These are phyloP conservation scores for Ogataea hybrid DNA, from an alignment of 1,139 yeast genomes.

Conservation along the genomic window DNA sequence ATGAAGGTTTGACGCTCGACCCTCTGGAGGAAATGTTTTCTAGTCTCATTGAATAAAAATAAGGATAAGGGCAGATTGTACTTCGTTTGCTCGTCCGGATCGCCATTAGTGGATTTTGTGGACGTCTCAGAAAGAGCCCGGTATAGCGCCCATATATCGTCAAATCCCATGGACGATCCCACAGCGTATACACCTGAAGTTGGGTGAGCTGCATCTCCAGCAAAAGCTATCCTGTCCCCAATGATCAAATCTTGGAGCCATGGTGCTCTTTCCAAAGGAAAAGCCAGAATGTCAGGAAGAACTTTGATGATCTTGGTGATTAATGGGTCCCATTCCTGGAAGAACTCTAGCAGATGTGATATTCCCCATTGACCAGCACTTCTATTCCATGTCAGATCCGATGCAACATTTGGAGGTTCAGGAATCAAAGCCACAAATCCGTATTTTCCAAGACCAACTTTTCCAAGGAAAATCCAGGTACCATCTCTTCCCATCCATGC, in stretches of 20 bases:
- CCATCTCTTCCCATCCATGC: slow-evolving; percentile 14
- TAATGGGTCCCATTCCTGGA: not conserved
- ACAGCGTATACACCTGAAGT: slow-evolving; percentile 14
- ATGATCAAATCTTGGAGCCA: slow-evolving; percentile 15
- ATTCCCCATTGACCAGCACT: not conserved
- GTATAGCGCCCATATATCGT: too few relatives aligned
- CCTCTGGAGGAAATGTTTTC: slow-evolving; percentile 16
- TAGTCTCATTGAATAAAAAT: slow-evolving; percentile 17
- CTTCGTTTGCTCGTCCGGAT: not conserved
- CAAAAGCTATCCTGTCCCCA: slow-evolving; percentile 28
- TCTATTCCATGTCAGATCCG: slow-evolving; percentile 15
- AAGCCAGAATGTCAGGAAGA: slow-evolving; percentile 16
- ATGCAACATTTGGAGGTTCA: slow-evolving; percentile 13
- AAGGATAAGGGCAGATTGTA: slow-evolving; percentile 18
- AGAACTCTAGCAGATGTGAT: not conserved
- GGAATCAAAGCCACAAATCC: slow-evolving; percentile 17
- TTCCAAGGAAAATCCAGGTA: slow-evolving; percentile 12
- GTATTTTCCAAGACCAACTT: slow-evolving; percentile 16
- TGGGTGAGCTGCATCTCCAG: slow-evolving; percentile 19
- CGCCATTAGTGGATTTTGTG: not conserved
- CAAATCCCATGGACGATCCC: too few relatives aligned
- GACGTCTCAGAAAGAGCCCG: not conserved
- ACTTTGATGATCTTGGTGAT: slow-evolving; percentile 10
- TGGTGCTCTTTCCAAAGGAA: slow-evolving; percentile 20
- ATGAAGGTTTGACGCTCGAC: slow-evolving; percentile 17